These are phyloP conservation scores for Diaporthe amygdali DNA, from an alignment of 2,329 filamentous ascomycete genomes.

Conservation along the genomic window DNA sequence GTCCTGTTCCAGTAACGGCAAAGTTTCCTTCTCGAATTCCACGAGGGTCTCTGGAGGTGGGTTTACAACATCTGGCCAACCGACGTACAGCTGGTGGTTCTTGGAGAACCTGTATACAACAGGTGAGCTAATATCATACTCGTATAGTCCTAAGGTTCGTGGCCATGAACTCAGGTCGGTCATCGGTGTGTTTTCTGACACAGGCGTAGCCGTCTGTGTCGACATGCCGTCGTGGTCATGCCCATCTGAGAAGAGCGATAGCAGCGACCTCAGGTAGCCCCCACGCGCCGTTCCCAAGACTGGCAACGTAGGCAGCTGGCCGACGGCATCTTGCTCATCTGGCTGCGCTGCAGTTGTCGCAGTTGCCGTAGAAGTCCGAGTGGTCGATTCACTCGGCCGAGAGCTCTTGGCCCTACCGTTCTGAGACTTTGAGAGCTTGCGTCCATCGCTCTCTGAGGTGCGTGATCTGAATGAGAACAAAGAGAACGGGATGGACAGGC, in stretches of 20 bases:
- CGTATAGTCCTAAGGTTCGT: not conserved
- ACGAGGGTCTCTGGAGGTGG: slow-evolving; percentile 14
- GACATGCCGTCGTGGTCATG: not conserved
- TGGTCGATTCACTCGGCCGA: not conserved
- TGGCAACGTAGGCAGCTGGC: not conserved
- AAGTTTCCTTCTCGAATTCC: slow-evolving; percentile 18
- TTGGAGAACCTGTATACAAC: slow-evolving; percentile 9
- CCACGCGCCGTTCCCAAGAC: slow-evolving; percentile 6
- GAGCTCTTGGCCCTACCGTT: slow-evolving; percentile 8
- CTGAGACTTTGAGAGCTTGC: not conserved
- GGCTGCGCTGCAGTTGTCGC: not conserved
- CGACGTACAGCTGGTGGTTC: slow-evolving; percentile 6
- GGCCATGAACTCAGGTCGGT: not conserved
- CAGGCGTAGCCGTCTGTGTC: not conserved
- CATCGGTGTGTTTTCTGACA: not conserved
- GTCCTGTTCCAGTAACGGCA: slow-evolving; percentile 20
- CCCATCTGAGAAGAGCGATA: not conserved
- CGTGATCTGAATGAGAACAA: not conserved
- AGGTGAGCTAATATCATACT: not conserved
- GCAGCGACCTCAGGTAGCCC: slow-evolving; percentile 16
- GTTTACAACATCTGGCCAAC: slow-evolving; percentile 6
- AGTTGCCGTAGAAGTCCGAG: not conserved
- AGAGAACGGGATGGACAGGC: slow-evolving; percentile 9
- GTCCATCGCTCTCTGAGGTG: not conserved
- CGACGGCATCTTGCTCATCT: not conserved